These are phyloP conservation scores for Yamadazyma sp. DNA, from an alignment of 1,139 yeast genomes.

Conservation along the genomic window DNA sequence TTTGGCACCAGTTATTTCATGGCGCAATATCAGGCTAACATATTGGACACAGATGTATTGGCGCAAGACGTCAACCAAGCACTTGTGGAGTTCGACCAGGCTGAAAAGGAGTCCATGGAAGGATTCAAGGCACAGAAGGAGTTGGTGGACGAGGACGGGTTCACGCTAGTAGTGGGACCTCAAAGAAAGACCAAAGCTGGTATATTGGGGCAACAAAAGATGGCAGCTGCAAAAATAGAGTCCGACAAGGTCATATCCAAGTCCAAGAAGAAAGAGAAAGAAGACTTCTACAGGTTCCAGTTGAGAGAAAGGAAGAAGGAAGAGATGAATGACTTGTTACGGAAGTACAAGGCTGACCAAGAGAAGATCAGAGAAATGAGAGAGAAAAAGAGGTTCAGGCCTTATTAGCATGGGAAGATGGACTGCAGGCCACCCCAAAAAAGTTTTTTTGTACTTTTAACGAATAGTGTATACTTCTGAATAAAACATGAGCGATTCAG, in stretches of 20 bases:
- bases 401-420: constrained; percentile 48
- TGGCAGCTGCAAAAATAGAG: constrained; percentile 40
- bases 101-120: constrained; percentile 66
- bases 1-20: constrained; percentile 33
- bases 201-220: constrained; percentile 55
- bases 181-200: constrained; percentile 79
- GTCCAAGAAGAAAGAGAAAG: constrained; percentile 76
- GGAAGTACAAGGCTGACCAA: constrained; percentile 87
- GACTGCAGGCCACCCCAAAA: neutral
- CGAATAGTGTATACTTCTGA: neutral
- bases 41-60: constrained; percentile 48
- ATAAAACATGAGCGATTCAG: neutral
- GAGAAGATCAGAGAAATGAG: constrained; percentile 76
- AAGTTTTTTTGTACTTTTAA: neutral
- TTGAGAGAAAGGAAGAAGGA: constrained; percentile 89
- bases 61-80: constrained; percentile 55
- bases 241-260: constrained; percentile 48
- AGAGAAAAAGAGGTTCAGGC: constrained; percentile 80
- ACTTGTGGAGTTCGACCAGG: constrained; percentile 66
- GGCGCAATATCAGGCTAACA: constrained; percentile 25
- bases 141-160: constrained; percentile 89
- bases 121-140: constrained; percentile 56
- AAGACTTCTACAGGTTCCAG: constrained; percentile 95
- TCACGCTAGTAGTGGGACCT: constrained; percentile 83
- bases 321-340: constrained; percentile 84